Evolutionary conservation across 2,329 filamentous ascomycete species (phyloP).

Genomic region (Cladosporium halotolerans): DNA sequence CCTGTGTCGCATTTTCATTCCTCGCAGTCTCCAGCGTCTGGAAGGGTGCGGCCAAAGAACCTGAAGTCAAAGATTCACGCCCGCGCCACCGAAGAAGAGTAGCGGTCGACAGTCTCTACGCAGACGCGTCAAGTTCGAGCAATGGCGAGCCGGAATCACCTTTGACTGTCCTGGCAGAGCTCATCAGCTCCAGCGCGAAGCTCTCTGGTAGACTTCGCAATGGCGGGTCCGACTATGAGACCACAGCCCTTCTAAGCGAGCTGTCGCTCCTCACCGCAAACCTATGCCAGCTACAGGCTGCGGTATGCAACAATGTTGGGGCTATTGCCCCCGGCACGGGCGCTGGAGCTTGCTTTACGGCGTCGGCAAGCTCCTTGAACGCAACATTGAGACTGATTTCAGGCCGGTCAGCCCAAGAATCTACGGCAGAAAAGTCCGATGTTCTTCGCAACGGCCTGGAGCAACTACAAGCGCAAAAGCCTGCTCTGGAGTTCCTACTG

Average conservation of each 20-base stretch:
- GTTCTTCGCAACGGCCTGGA: conserved; percentile 11
- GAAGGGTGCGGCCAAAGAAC: conserved; percentile 8
- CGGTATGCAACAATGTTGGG: conserved; percentile 1
- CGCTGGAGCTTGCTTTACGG: conserved; percentile 9
- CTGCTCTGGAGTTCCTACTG: conserved; percentile 18
- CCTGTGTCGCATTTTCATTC: conserved; percentile 22
- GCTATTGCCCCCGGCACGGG: conserved; percentile 9
- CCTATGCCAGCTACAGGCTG: conserved; percentile 19
- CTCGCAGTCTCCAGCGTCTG: conserved; percentile 20
- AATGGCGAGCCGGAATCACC: conserved; percentile 8
- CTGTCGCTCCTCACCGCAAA: conserved; percentile 16
- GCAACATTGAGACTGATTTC: neutral
- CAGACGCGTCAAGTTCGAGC: conserved; percentile 4
- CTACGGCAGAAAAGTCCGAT: neutral
- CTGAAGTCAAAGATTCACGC: conserved; percentile 1
- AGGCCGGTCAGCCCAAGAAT: neutral
- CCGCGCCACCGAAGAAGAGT: conserved; percentile 13
- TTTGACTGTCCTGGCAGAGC: conserved; percentile 11
- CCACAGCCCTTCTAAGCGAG: conserved; percentile 15
- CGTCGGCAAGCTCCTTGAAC: conserved; percentile 3
- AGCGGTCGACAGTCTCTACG: conserved; percentile 17
- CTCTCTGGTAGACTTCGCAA: conserved; percentile 13
- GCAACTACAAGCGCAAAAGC: conserved; percentile 19
- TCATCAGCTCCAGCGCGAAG: conserved; percentile 13
- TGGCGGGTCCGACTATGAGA: neutral